Evolutionary conservation across 345 rosid species (phyloP).

Genomic region (Pistacia vera): DNA sequence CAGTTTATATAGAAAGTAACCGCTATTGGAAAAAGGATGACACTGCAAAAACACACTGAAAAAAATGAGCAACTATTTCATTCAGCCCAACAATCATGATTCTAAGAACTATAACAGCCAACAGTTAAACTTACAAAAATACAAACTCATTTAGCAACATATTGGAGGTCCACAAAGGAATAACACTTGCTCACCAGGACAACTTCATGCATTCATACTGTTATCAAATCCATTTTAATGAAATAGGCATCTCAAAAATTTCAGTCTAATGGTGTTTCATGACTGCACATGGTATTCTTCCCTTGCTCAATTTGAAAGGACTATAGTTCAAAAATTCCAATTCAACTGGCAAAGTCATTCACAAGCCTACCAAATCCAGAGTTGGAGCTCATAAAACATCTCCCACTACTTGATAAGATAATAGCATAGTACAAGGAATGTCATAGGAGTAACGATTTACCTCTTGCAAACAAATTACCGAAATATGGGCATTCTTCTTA

Average conservation of each 20-base stretch:
- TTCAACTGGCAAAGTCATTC: not conserved
- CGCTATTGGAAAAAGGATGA: slow-evolving; percentile 91
- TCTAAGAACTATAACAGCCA: not conserved
- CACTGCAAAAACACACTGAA: slow-evolving; percentile 56
- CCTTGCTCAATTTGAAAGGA: not conserved
- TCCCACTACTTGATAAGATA: not conserved
- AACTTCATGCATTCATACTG: not conserved
- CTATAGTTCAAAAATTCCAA: not conserved
- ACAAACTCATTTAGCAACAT: not conserved
- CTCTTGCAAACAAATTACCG: not conserved
- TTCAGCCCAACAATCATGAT: not conserved
- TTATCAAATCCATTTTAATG: not conserved
- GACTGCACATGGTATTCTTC: not conserved
- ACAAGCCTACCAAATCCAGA: not conserved
- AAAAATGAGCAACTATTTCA: slow-evolving; percentile 28
- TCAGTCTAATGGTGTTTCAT: not conserved
- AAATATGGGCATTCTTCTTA: not conserved
- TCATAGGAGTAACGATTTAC: not conserved
- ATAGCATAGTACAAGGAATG: not conserved
- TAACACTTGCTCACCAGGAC: not conserved
- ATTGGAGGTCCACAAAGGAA: not conserved
- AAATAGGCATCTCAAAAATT: not conserved
- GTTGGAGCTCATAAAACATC: not conserved
- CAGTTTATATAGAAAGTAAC: slow-evolving; percentile 94
- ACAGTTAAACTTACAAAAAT: not conserved